Evolutionary conservation across 192 early-diverging fungal genomes (phyloP).

Genomic region (Diversispora epigaea): DNA sequence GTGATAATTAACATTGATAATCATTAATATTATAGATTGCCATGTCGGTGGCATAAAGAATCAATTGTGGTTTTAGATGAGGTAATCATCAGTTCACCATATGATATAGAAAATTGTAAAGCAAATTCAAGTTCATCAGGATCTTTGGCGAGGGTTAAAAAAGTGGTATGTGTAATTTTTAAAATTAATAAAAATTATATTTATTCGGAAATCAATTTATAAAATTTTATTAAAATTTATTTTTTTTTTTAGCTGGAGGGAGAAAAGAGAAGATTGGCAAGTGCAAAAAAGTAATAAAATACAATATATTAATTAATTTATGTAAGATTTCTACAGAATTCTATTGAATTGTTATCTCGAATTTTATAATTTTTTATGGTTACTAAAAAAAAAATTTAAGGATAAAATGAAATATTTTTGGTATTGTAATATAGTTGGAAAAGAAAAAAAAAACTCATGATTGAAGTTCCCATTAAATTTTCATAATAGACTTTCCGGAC

Average conservation of each 20-base stretch:
- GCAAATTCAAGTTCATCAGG: constrained; percentile 53
- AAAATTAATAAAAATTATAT: not conserved
- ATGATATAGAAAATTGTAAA: constrained; percentile 68
- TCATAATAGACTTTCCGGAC: no score
- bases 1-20: not conserved
- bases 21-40: constrained; percentile 48
- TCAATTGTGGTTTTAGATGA: constrained; percentile 81
- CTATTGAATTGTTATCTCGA: no score
- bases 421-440: no score
- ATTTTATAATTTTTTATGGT: no score
- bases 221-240: not conserved
- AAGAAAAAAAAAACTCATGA: no score
- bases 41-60: constrained; percentile 75
- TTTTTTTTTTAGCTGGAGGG: constrained; percentile 48
- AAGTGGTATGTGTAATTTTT: constrained; percentile 57
- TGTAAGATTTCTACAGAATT: no score
- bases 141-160: constrained; percentile 69
- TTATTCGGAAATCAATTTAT: not conserved
- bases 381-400: no score
- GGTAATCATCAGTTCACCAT: constrained; percentile 73
- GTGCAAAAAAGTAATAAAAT: constrained; percentile 36
- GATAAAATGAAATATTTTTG: no score
- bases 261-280: constrained; percentile 46
- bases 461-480: no score
- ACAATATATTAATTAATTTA: no score